Evolutionary conservation across 495 filamentous ascomycete genomes (phyloP), one percentile per base, ranked within the genome.

Genomic region (Tetracladium setigerum): DNA sequence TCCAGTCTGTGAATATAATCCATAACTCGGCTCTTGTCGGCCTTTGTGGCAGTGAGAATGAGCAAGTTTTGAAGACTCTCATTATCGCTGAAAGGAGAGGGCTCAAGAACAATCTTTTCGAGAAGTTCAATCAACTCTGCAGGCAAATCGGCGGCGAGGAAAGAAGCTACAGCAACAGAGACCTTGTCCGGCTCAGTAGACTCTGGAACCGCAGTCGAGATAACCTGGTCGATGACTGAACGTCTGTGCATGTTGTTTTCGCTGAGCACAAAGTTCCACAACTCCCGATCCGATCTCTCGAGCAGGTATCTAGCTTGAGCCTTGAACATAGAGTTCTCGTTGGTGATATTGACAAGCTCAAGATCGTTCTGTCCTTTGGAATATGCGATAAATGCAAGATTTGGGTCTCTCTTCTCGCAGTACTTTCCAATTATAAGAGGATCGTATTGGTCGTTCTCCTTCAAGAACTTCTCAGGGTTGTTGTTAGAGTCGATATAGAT

Each of bases 401-500:
- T 96, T 37, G 94, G 94, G 61, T 99, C 94, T 30, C 92, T 86
- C 76, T 95, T 95, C 71, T 95, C 92, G 63, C 94, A 99, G 73
- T 99, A 99, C 67, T 96, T 95, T 57, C 94, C 94, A 51, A 99
- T 88, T 16, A 72, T 80, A 34, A 96, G 69, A 2, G 94, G 82
- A 65, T 99, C 94, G 58, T 99, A 99, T 64, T 92, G 79, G 55
- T 96, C 87, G 63, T 97, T 99, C 68, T 97, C 92, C 72, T 89
- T 95, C 38, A 99, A 73, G 75, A 99, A 99, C 62, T 87, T 91
- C 76, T 99, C 94, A 0, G 94, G 94, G 62, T 95, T 89, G 69
- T 95, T 96, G 74, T 99, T 99, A 64, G 84, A 91, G 66, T 97
- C 94, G 54, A 99, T 99, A 71, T 99, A 99, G 52, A 99, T 97